These are phyloP conservation scores for Nissolia schottii DNA, from an alignment of 306 rosid genomes.

Conservation along the genomic window DNA sequence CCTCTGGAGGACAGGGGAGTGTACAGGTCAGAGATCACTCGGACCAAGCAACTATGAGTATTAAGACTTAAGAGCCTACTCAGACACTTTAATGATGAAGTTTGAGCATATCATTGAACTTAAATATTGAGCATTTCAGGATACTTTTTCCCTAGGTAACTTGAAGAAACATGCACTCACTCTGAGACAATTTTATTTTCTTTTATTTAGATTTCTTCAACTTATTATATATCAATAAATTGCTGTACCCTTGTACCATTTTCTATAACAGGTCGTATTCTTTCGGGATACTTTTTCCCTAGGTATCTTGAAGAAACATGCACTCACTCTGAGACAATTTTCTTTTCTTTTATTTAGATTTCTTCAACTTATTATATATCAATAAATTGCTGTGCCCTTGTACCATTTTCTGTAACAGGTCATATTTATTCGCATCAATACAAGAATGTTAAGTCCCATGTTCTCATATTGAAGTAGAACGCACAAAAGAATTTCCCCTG, in stretches of 20 bases:
- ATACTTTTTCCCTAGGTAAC: not conserved
- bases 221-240: not conserved
- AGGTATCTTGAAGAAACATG: not conserved
- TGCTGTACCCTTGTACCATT: not conserved
- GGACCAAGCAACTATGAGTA: not conserved
- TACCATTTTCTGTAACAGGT: not conserved
- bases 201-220: not conserved
- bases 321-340: not conserved
- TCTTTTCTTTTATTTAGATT: not conserved
- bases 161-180: not conserved
- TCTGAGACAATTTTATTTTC: not conserved
- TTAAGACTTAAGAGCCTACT: constrained; percentile 1
- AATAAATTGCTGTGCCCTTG: not conserved
- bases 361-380: constrained; percentile 2
- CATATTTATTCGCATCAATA: not conserved
- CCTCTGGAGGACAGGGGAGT: not conserved
- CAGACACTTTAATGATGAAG: constrained; percentile 6
- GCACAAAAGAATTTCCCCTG: not conserved
- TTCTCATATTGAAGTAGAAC: not conserved
- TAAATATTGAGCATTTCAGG: not conserved
- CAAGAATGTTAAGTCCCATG: not conserved
- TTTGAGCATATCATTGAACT: not conserved
- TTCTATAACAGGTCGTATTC: not conserved
- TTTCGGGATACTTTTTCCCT: no score
- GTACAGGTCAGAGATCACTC: not conserved